Percentiles rank a stretch among this genome's conserved stretches.
phyloP scores from a whole-genome alignment of 2,329 filamentous ascomycete species.

The Ophiosphaerella narmari region DNA sequence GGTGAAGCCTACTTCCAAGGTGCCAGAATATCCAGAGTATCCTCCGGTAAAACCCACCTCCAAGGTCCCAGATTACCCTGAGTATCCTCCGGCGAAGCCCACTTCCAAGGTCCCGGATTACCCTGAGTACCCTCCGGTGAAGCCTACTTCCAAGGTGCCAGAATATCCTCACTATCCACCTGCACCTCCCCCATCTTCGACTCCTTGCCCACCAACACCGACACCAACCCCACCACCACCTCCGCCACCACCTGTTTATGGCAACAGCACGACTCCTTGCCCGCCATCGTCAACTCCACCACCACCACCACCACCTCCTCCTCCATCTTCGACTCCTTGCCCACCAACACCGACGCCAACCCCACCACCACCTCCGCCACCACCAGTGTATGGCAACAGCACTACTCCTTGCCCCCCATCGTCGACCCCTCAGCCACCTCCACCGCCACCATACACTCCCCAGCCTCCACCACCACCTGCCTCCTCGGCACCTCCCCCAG shows the following conservation, averaged over 20 bases:
- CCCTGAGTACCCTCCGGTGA: not conserved
- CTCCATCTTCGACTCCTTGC: not conserved
- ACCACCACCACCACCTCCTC: no score
- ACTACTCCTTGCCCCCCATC: not conserved
- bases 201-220: not conserved
- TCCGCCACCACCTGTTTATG: not conserved
- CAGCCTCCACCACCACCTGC: slow-evolving; percentile 4
- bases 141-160: not conserved
- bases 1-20: slow-evolving; percentile 1
- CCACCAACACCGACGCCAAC: not conserved
- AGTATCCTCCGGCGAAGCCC: not conserved
- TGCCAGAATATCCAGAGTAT: slow-evolving; percentile 1
- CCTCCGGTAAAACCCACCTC: not conserved
- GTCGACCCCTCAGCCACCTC: not conserved
- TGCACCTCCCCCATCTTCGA: no score
- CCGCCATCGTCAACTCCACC: slow-evolving; percentile 4
- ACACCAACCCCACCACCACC: slow-evolving; percentile 1
- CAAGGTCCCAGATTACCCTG: not conserved
- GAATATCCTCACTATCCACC: slow-evolving; percentile 5
- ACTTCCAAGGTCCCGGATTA: not conserved
- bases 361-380: not conserved
- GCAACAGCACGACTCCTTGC: slow-evolving; percentile 1
- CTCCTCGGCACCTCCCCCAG: not conserved
- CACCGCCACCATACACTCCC: slow-evolving; percentile 4
- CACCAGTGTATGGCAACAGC: not conserved